Conservation (phyloP, 805 yeast species). For the Wickerhamiella brachini region DNA sequence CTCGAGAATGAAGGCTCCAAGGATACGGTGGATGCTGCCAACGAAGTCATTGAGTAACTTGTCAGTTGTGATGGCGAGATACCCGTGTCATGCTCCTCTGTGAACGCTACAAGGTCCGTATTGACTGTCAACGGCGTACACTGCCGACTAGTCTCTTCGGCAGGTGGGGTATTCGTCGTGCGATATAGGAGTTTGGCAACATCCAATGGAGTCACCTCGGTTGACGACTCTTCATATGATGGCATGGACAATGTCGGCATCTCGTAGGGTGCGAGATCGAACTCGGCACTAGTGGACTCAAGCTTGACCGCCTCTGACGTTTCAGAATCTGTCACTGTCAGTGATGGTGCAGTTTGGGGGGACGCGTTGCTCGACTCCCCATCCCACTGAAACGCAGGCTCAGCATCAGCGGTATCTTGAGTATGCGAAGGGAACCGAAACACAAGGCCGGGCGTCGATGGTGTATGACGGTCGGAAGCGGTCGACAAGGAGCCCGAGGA, state of each 20-base stretch:
- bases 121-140: not conserved
- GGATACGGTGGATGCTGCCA: not conserved
- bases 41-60: not conserved
- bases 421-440: not conserved
- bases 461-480: not conserved
- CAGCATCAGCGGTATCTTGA: not conserved
- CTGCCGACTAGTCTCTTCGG: not conserved
- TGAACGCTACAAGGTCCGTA: not conserved
- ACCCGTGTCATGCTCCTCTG: not conserved
- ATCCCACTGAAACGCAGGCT: not conserved
- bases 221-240: not conserved
- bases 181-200: not conserved
- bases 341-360: not conserved
- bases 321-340: not conserved
- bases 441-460: not conserved
- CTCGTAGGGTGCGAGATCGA: not conserved
- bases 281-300: not conserved
- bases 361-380: not conserved
- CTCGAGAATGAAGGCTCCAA: not conserved
- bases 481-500: not conserved
- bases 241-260: not conserved
- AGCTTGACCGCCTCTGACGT: not conserved
- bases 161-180: not conserved
- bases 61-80: not conserved
- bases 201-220: not conserved